Percentiles rank a stretch among this genome's conserved stretches.
These are phyloP conservation scores for Aspergillus piperis DNA, from an alignment of 2,329 filamentous ascomycete species.

Conservation along the genomic window DNA sequence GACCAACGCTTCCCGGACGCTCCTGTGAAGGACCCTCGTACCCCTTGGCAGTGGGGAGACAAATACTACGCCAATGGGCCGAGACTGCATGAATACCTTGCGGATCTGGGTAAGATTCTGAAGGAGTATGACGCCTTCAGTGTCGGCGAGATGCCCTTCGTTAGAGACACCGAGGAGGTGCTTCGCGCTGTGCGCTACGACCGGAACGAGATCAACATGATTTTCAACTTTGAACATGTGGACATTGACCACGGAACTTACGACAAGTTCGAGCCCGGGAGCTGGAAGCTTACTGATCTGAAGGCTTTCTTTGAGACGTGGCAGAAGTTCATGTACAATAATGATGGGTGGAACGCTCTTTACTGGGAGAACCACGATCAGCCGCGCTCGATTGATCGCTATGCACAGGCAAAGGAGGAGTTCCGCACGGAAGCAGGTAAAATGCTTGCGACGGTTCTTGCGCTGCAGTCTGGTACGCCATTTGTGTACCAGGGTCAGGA, in stretches of 20 bases:
- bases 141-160: constrained; percentile 62
- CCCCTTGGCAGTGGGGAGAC: constrained; percentile 37
- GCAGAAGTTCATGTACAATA: constrained; percentile 61
- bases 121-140: constrained; percentile 60
- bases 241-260: constrained; percentile 57
- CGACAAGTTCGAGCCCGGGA: constrained; percentile 52
- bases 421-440: constrained; percentile 57
- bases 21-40: constrained; percentile 31
- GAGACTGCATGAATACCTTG: constrained; percentile 59
- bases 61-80: constrained; percentile 59
- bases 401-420: constrained; percentile 53
- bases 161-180: constrained; percentile 52
- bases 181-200: constrained; percentile 57
- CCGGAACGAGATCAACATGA: constrained; percentile 66
- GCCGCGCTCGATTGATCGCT: constrained; percentile 61
- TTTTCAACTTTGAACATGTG: constrained; percentile 72
- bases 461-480: constrained; percentile 61
- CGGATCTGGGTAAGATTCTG: constrained; percentile 56
- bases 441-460: constrained; percentile 60
- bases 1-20: constrained; percentile 55
- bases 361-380: constrained; percentile 70
- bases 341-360: constrained; percentile 65
- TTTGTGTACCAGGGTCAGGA: constrained; percentile 73
- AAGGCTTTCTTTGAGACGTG: constrained; percentile 58
- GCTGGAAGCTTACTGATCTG: constrained; percentile 54